Base-by-base conservation (phyloP, 2,329 filamentous ascomycete genomes). In the Colletotrichum graminicola region DNA sequence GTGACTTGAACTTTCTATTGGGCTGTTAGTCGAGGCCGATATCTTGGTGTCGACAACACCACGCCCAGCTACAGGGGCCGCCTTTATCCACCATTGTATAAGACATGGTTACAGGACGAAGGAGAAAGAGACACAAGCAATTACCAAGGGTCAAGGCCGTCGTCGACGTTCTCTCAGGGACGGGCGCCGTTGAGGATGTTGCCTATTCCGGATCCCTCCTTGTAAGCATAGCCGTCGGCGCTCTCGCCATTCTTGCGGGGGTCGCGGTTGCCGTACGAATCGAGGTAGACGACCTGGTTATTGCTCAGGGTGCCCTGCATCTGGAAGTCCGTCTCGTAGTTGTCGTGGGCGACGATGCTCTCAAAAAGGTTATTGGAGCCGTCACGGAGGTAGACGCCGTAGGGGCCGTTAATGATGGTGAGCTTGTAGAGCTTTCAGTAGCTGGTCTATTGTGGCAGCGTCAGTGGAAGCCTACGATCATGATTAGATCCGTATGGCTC, bases 221-320 rank as follows among this genome's bases (percentile, higher is more conserved):
- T 87, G 75, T 81, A 82, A 2, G 80, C 85, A 55, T 86, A 84
- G 1, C 85, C 85, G 64, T 87, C 85, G 12, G 85, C 85, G 49
- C 81, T 84, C 75, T 87, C 85, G 18, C 85, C 85, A 55, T 87
- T 87, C 78, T 86, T 87, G 61, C 85, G 81, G 6, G 85, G 85
- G 56, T 84, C 83, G 0, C 82, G 80, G 76, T 84, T 84, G 34
- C 78, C 76, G 73, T 84, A 84, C 3, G 82, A 84, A 75, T 84
- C 83, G 0, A 84, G 78, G 66, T 82, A 82, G 8, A 83, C 72
- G 39, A 84, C 77, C n/a, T 79, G 78, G 75, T 84, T 84, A 70
- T 82, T 81, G 41, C 71, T 67, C 0, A 78, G 73, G 34, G 73
- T 64, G 1, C 80, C 79, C 52, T 81, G 75, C 7, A 82, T 75